Conservation (phyloP, 345 rosid genomes). For the Isatis tinctoria region DNA sequence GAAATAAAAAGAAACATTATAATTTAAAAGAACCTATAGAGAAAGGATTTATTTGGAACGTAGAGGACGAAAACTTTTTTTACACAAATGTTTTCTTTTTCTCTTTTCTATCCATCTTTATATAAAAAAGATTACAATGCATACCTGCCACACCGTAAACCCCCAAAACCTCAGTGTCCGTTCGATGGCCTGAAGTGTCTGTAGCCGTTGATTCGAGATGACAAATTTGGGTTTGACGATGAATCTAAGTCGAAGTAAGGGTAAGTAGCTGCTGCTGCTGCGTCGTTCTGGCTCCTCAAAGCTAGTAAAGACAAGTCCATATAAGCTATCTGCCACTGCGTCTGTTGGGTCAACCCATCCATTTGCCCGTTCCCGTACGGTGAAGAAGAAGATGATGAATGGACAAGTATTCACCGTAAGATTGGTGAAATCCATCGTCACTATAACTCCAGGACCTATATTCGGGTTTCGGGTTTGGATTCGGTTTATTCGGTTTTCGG, state of each 20-base stretch:
- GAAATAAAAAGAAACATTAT: background rate
- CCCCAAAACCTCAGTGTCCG: conserved; percentile 48
- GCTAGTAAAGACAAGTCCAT: conserved; percentile 54
- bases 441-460: conserved; percentile 54
- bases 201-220: conserved; percentile 59
- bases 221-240: conserved; percentile 48
- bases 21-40: background rate
- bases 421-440: conserved; percentile 44
- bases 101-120: background rate
- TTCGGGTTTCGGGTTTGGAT: too few relatives aligned
- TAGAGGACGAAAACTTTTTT: background rate
- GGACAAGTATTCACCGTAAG: conserved; percentile 59
- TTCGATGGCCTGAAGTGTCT: conserved; percentile 68
- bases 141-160: background rate
- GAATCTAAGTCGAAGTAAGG: conserved; percentile 23
- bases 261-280: conserved; percentile 20
- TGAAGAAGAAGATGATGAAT: conserved; percentile 28
- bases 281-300: conserved; percentile 47
- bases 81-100: background rate
- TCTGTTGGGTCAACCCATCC: conserved; percentile 2
- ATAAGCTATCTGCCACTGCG: conserved; percentile 61
- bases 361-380: conserved; percentile 11
- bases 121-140: conserved; percentile 10
- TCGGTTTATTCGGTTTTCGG: too few relatives aligned
- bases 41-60: conserved; percentile 4